These are phyloP conservation scores for Maudiozyma barnettii DNA, from an alignment of 805 yeast species.

Conservation along the genomic window DNA sequence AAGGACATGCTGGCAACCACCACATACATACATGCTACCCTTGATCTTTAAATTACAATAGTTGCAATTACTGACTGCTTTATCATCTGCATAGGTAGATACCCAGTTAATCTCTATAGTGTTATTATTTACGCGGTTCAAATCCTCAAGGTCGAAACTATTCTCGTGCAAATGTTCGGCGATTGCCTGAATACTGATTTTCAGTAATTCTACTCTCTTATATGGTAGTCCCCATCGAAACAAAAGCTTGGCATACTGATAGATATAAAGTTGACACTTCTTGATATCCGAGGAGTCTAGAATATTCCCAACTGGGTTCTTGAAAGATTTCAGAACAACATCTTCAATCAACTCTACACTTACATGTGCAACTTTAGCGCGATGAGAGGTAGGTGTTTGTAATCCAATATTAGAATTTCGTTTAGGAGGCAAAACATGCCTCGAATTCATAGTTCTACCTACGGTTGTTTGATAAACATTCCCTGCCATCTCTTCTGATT, in stretches of 20 bases:
- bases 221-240: constrained; percentile 78
- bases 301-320: constrained; percentile 13
- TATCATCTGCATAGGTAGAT: constrained; percentile 1
- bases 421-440: background rate
- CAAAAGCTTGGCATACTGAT: constrained; percentile 67
- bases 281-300: constrained; percentile 18
- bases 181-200: constrained; percentile 32
- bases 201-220: constrained; percentile 68
- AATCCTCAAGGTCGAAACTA: background rate
- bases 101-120: constrained; percentile 16
- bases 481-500: constrained; percentile 22
- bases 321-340: constrained; percentile 18
- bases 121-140: constrained; percentile 2
- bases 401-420: constrained; percentile 1
- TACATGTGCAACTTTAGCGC: constrained; percentile 14
- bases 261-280: constrained; percentile 37
- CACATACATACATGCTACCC: constrained; percentile 58
- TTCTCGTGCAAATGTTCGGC: background rate
- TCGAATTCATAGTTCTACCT: background rate
- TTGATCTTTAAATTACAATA: constrained; percentile 54
- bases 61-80: constrained; percentile 40
- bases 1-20: constrained; percentile 64
- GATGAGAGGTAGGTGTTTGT: background rate
- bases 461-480: background rate
- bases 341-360: constrained; percentile 22